phyloP scores from a whole-genome alignment of 208 protist genomes.

The Trypanosoma vivax region DNA sequence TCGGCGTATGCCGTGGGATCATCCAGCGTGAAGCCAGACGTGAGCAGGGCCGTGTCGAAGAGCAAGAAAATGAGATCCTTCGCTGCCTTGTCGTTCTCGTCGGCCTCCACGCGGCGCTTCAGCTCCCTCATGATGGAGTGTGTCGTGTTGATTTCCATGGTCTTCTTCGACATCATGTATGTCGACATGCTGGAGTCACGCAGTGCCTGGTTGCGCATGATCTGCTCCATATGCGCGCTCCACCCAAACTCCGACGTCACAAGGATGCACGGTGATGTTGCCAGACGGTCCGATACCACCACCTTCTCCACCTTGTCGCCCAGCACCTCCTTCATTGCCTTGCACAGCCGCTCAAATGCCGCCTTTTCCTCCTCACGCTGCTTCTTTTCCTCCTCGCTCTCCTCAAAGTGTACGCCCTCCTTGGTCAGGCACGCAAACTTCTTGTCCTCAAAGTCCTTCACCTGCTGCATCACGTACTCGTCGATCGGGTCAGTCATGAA shows the following conservation, averaged over 20 bases:
- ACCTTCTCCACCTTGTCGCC: constrained; percentile 99
- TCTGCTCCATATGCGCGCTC: constrained; percentile 99
- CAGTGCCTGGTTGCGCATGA: constrained; percentile 99
- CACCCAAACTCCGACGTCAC: constrained; percentile 98
- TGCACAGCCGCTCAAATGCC: constrained; percentile 92
- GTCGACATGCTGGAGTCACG: constrained; percentile 93
- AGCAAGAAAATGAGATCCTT: constrained; percentile 98
- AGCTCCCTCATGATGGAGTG: constrained; percentile 96
- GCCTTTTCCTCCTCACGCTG: constrained; percentile 93
- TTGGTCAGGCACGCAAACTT: constrained; percentile 99
- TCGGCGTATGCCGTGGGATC: constrained; percentile 92
- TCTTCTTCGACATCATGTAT: constrained; percentile 99
- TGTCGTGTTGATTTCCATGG: constrained; percentile 97
- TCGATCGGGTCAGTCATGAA: constrained; percentile 98
- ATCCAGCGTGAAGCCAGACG: constrained; percentile 97
- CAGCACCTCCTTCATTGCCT: constrained; percentile 98
- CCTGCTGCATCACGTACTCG: constrained; percentile 97
- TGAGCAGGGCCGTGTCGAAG: constrained; percentile 97
- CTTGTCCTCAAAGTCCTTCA: constrained; percentile 98
- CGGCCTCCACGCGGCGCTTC: constrained; percentile 85
- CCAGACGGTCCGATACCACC: constrained; percentile 91
- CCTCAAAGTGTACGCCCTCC: constrained; percentile 96
- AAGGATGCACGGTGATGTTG: constrained; percentile 96
- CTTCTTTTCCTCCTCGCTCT: constrained; percentile 97
- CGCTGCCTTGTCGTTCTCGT: constrained; percentile 94